Evolutionary conservation across 495 filamentous ascomycete species (phyloP), one percentile per base, ranked within the genome.

Genomic region (Penicillium atrosanguineum): DNA sequence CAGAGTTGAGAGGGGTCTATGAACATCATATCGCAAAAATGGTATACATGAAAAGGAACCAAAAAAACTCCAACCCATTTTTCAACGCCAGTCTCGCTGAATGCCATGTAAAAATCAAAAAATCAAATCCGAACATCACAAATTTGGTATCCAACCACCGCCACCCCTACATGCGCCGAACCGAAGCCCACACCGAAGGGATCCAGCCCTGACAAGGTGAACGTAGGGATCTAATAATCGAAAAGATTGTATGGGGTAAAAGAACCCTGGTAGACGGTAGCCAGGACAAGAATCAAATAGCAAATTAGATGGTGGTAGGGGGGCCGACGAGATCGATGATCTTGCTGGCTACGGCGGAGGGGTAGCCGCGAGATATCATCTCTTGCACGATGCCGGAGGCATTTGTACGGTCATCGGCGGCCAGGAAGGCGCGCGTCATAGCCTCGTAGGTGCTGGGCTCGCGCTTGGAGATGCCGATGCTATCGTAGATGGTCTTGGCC

Each of bases 391-490:
- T 86, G 25, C 46, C 67, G 66, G 87, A 82, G 37, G 94, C 94
- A 28, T 75, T 76, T 29, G 83, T 79, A 25, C 87, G 83, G 56
- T 96, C 87, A 58, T 95, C 87, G 0, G 87, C 88, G 3, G 87
- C 81, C 44, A 97, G 79, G 76, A 87, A 97, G 0, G 95, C 95
- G 20, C 95, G 82, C 18, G 91, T 96, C 95, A 98, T 98, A 34
- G 93, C 92, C 73, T 98, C 94, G 66, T 98, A 98, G n/a, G 94
- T 98, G 73, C 90, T 96, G 7, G 94, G 94, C 73, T 98, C 94
- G 25, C 94, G 83, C 75, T 87, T 89, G 28, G 83, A 79, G 23
- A 78, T 78, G 31, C 84, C 81, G 36, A 98, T 82, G 43, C 80
- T 75, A 37, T 87, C 79, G 67, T 95, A 98, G 58, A 97, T 83